These are phyloP conservation scores for Pterocarpus santalinus DNA, from an alignment of 306 rosid genomes.

Conservation along the genomic window DNA sequence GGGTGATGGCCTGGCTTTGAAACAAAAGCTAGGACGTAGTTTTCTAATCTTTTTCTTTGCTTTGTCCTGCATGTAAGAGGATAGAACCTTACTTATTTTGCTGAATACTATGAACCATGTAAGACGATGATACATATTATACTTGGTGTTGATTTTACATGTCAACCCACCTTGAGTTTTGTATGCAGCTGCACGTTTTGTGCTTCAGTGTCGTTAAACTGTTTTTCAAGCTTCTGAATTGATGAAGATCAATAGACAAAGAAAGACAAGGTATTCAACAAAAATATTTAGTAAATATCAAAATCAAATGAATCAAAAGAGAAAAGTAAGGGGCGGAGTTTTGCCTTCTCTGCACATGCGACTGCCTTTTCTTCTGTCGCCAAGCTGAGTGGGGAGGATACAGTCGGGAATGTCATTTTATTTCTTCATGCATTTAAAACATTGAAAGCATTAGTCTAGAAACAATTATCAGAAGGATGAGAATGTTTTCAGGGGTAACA, in stretches of 20 bases:
- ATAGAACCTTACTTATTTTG: slow-evolving; percentile 11
- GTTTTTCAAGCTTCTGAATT: slow-evolving; percentile 91
- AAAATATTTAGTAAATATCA: slow-evolving; percentile 10
- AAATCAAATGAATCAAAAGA: slow-evolving; percentile 18
- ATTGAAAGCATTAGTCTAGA: slow-evolving; percentile 54
- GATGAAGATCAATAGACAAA: slow-evolving; percentile 15
- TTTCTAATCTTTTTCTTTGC: slow-evolving; percentile 74
- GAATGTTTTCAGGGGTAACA: not conserved
- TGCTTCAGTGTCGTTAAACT: slow-evolving; percentile 79
- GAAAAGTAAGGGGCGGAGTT: slow-evolving; percentile 30
- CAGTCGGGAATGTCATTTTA: slow-evolving; percentile 73
- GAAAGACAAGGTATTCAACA: slow-evolving; percentile 17
- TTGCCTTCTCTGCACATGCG: slow-evolving; percentile 87
- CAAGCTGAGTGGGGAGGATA: slow-evolving; percentile 82
- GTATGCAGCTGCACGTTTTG: slow-evolving; percentile 72
- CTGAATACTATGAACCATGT: not conserved
- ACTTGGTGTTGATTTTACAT: not conserved
- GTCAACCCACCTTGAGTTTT: slow-evolving; percentile 71
- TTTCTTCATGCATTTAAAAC: slow-evolving; percentile 74
- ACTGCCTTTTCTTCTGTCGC: slow-evolving; percentile 89
- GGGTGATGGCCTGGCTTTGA: slow-evolving; percentile 95
- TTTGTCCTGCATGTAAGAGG: slow-evolving; percentile 69
- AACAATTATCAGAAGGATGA: not conserved
- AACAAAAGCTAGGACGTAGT: slow-evolving; percentile 81
- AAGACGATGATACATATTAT: too few species aligned